A percentile compares a stretch with the other conserved stretches of the same genome.
Conservation (phyloP, 192 early-diverging fungal genomes). For the Mortierella antarctica region DNA sequence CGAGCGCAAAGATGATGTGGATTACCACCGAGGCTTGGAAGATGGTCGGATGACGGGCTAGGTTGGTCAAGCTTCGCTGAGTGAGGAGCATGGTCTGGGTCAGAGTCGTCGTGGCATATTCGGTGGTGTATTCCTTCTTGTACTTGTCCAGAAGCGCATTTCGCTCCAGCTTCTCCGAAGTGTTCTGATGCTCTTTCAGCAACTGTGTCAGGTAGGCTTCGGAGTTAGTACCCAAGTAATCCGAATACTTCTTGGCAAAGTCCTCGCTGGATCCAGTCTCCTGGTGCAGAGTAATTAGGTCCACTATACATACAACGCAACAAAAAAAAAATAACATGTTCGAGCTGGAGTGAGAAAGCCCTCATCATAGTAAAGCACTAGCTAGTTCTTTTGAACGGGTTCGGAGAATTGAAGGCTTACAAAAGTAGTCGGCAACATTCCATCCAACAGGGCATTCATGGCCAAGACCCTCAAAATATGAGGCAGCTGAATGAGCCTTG, state of each 20-base stretch:
- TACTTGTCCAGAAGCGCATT: slow-evolving; percentile 25
- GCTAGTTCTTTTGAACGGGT: neutral
- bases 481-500: slow-evolving; percentile 67
- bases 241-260: slow-evolving; percentile 28
- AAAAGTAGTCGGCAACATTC: slow-evolving; percentile 92
- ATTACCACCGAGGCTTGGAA: slow-evolving; percentile 67
- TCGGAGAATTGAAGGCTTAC: slow-evolving; percentile 59
- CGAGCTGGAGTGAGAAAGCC: neutral
- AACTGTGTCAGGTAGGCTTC: slow-evolving; percentile 29
- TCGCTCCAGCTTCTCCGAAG: slow-evolving; percentile 27
- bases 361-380: neutral
- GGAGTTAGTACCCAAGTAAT: slow-evolving; percentile 21
- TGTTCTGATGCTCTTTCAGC: slow-evolving; percentile 14
- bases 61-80: slow-evolving; percentile 71
- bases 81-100: slow-evolving; percentile 69
- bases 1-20: slow-evolving; percentile 61
- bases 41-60: slow-evolving; percentile 71
- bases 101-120: slow-evolving; percentile 47
- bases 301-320: slow-evolving; percentile 4
- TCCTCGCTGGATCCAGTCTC: slow-evolving; percentile 10
- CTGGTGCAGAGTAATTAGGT: slow-evolving; percentile 27
- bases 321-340: neutral
- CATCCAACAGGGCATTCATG: slow-evolving; percentile 89
- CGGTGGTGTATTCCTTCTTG: slow-evolving; percentile 40
- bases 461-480: slow-evolving; percentile 85